phyloP scores from a whole-genome alignment of 495 filamentous ascomycete species.

The Peziza echinospora region DNA sequence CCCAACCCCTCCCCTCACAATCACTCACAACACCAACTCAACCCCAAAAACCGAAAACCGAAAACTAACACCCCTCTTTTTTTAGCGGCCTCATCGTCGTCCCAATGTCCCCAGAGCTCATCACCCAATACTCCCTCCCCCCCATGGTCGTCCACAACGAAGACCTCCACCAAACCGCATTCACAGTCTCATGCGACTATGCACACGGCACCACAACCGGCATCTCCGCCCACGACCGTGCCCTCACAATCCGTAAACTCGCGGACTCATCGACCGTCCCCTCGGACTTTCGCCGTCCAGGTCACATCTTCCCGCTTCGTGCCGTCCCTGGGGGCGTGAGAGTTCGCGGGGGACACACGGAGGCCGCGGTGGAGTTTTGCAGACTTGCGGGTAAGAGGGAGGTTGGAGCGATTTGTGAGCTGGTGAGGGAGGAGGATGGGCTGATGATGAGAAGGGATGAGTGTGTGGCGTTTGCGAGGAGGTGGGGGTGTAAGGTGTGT shows the following conservation, averaged over 20 bases:
- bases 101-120: conserved; percentile 46
- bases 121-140: conserved; percentile 48
- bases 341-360: conserved; percentile 66
- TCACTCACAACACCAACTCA: neutral
- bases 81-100: conserved; percentile 72
- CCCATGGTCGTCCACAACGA: conserved; percentile 71
- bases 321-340: conserved; percentile 62
- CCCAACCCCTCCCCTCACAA: neutral
- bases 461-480: conserved; percentile 69
- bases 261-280: conserved; percentile 39
- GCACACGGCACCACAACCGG: conserved; percentile 59
- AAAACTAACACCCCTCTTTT: neutral
- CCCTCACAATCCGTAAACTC: conserved; percentile 58
- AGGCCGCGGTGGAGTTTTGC: conserved; percentile 78
- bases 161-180: conserved; percentile 78
- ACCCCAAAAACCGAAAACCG: neutral
- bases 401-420: conserved; percentile 65
- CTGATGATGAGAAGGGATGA: conserved; percentile 84
- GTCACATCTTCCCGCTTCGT: conserved; percentile 73
- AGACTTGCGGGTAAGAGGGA: conserved; percentile 49
- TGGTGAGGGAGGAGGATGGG: conserved; percentile 51
- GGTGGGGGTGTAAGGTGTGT: conserved; percentile 78
- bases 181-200: conserved; percentile 74
- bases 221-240: conserved; percentile 72
- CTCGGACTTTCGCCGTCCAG: conserved; percentile 54